Evolutionary conservation across 2,329 filamentous ascomycete species (phyloP), one percentile per base, ranked within the genome.

Genomic region (Exophiala sp.): DNA sequence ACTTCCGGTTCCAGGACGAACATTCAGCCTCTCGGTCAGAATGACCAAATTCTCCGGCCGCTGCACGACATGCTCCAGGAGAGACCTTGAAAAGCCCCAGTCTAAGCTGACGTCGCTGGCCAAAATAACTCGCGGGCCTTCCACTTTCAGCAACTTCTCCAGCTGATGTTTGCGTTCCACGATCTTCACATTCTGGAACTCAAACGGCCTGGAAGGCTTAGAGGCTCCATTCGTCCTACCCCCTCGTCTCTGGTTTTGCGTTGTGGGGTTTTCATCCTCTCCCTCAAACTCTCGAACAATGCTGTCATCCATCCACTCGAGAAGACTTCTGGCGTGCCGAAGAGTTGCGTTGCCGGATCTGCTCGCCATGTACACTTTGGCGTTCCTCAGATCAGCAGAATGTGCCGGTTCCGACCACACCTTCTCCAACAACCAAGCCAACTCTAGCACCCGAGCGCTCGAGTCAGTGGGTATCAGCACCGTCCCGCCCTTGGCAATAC

Each of bases 251-350:
- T 66, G 64, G 9, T 58, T 56, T 52, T 70, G 68, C 8, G 61
- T 59, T 5, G 61, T 60, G 3, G 45, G 30, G 44, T 62, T 63
- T 48, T 72, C 69, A 19, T 64, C 65, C 29, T 69, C 68, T 1
- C 68, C 74, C 65, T 95, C 90, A 55, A 95, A 94, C 62, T 97
- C 91, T 47, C 89, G 83, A 35, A 95, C 85, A 52, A 98, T 94
- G 50, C 83, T 85, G 63, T 96, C 90, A 64, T 97, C 90, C 90
- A 98, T 97, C 93, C 93, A 98, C 65, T 98, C 93, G 24, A 98
- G 74, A 87, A 98, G 95, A 66, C 91, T 96, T 58, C 90, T 80
- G 21, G 91, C 87, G 59, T 96, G 88, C 45, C 88, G 80, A 76
- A 97, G 86, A 0, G 90, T 95, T 55, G 88, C 90, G 50, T 87